Conservation (phyloP, 768 basidiomycete genomes). For the Termitomyces sp. region DNA sequence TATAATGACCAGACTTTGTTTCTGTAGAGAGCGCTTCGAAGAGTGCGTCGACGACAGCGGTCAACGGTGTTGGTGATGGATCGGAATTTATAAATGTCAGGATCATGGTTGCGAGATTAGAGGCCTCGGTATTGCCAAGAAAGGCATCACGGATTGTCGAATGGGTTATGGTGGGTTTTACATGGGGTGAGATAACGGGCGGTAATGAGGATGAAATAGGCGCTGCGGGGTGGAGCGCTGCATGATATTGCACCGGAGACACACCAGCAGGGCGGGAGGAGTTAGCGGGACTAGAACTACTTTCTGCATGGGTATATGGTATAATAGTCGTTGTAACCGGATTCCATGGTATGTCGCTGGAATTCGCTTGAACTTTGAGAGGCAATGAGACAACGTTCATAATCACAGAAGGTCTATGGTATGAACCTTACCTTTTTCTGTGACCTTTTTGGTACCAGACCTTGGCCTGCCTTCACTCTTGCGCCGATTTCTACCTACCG, state of each 20-base stretch:
- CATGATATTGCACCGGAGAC: slow-evolving; percentile 42
- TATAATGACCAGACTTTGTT: slow-evolving; percentile 24
- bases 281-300: slow-evolving; percentile 32
- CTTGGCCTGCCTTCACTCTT: slow-evolving; percentile 55
- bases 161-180: slow-evolving; percentile 28
- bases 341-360: slow-evolving; percentile 32
- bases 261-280: slow-evolving; percentile 26
- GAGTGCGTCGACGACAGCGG: slow-evolving; percentile 46
- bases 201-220: slow-evolving; percentile 22
- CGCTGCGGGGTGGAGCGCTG: slow-evolving; percentile 31
- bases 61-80: slow-evolving; percentile 47
- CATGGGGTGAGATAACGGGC: slow-evolving; percentile 17
- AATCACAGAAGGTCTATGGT: background rate
- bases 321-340: slow-evolving; percentile 32
- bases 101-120: slow-evolving; percentile 51
- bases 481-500: slow-evolving; percentile 55
- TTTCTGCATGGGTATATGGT: slow-evolving; percentile 37
- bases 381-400: slow-evolving; percentile 8
- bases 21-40: slow-evolving; percentile 50
- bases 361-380: slow-evolving; percentile 14
- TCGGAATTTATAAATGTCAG: slow-evolving; percentile 45
- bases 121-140: slow-evolving; percentile 41
- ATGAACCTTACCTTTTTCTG: slow-evolving; percentile 42
- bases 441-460: slow-evolving; percentile 41
- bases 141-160: slow-evolving; percentile 44